Evolutionary conservation across 148 eudicot genomes (phyloP).

Genomic region (Linanthus parryae): DNA sequence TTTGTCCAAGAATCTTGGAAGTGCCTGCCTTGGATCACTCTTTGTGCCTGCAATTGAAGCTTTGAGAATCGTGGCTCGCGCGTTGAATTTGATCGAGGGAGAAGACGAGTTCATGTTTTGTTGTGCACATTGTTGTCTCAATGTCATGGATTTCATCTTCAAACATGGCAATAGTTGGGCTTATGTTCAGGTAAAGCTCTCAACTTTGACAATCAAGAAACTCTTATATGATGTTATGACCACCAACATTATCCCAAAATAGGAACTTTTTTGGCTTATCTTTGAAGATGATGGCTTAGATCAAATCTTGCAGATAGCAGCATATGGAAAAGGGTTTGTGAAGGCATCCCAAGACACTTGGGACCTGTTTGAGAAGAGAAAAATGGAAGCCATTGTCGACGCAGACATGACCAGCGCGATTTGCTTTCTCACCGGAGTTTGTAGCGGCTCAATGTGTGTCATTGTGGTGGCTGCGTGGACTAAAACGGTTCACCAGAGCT

Average conservation of each 20-base stretch:
- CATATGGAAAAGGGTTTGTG: conserved; percentile 84
- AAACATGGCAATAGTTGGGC: conserved; percentile 94
- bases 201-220: too few relatives aligned
- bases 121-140: conserved; percentile 94
- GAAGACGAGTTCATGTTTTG: conserved; percentile 99
- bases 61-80: conserved; percentile 75
- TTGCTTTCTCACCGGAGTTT: conserved; percentile 87
- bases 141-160: conserved; percentile 76
- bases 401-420: conserved; percentile 77
- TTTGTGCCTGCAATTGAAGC: conserved; percentile 95
- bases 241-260: too few relatives aligned
- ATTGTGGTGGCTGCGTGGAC: conserved; percentile 92
- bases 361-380: conserved; percentile 59
- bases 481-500: conserved; percentile 41
- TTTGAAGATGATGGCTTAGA: too few relatives aligned
- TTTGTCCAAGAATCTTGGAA: conserved; percentile 72
- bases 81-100: conserved; percentile 84
- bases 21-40: conserved; percentile 84
- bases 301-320: conserved; percentile 57
- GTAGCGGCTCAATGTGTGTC: conserved; percentile 90
- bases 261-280: too few relatives aligned
- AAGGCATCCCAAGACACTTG: conserved; percentile 93
- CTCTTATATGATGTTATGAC: too few relatives aligned
- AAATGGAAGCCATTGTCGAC: conserved; percentile 67
- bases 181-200: conserved; percentile 92